Evolutionary conservation across 768 basidiomycete species (phyloP), one percentile per base, ranked within the genome.

Genomic region (Mrakia blollopis): DNA sequence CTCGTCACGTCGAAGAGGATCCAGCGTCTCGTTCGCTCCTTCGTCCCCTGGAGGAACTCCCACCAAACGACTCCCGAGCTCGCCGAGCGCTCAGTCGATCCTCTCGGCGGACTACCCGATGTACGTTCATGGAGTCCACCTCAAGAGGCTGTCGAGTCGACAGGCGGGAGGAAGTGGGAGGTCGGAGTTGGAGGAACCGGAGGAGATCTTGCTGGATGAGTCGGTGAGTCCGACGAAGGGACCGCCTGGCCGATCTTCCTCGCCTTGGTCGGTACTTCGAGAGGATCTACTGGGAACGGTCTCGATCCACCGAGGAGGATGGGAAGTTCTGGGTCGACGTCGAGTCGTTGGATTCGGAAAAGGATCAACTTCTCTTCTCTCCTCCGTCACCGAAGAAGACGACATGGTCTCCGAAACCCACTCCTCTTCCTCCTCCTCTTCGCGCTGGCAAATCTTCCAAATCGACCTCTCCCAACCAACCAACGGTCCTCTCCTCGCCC

Each of bases 61-160:
- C n/a, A n/a, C n/a, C 73, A 79, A 83, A n/a, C 86, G 87, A 65
- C 85, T 88, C 74, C 80, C 88, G 23, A 87, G 88, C 6, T 84
- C 85, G 28, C 81, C 87, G 35, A 82, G 84, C 35, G 72, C 79
- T 44, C 81, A 82, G 35, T 81, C 83, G 30, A 37, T 39, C 30
- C 88, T 89, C 73, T 81, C 86, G 0, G 84, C 87, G 8, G 85
- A 88, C 13, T 94, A 92, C 81, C 92, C 92, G 16, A 87, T 94
- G 32, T 93, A 91, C 9, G 91, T 87, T 3, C 92, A 92, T 80
- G 93, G 91, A 28, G 87, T 90, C 54, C 88, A 92, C 81, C 89
- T 91, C 35, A 87, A 91, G 65, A 86, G 91, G 70, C 86, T 87
- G 30, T 91, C 90, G 3, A 92, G 92, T 87, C 10, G 73, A 84